These are phyloP conservation scores for Pseudophaeomoniella oleicola DNA, from an alignment of 2,329 filamentous ascomycete species.

Conservation along the genomic window DNA sequence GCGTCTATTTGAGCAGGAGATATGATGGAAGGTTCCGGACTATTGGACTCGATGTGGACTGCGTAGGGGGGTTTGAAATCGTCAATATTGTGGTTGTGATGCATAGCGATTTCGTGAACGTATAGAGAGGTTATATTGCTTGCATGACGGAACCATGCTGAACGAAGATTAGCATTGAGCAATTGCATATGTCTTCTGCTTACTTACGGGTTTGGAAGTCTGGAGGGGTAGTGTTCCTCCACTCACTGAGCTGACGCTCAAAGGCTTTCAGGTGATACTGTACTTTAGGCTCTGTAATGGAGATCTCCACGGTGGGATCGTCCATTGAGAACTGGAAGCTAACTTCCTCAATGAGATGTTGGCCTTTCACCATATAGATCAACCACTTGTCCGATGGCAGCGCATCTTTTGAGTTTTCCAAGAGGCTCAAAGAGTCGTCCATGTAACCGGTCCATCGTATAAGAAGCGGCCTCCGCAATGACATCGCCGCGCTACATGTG, in stretches of 20 bases:
- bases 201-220: slow-evolving; percentile 42
- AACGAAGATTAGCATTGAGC: not conserved
- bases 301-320: slow-evolving; percentile 38
- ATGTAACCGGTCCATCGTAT: slow-evolving; percentile 49
- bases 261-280: slow-evolving; percentile 52
- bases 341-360: slow-evolving; percentile 54
- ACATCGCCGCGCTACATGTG: slow-evolving; percentile 36
- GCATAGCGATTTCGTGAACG: slow-evolving; percentile 62
- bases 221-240: slow-evolving; percentile 37
- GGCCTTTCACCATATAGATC: slow-evolving; percentile 43
- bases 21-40: slow-evolving; percentile 17
- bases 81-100: slow-evolving; percentile 44
- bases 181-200: slow-evolving; percentile 3
- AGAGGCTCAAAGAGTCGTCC: slow-evolving; percentile 44
- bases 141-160: slow-evolving; percentile 38
- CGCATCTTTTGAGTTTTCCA: slow-evolving; percentile 41
- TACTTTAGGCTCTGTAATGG: slow-evolving; percentile 47
- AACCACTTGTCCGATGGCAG: slow-evolving; percentile 41
- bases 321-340: slow-evolving; percentile 53
- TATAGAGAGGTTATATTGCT: slow-evolving; percentile 55
- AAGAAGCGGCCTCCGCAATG: slow-evolving; percentile 42
- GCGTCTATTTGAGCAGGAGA: slow-evolving; percentile 51
- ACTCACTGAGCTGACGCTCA: slow-evolving; percentile 49
- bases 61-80: slow-evolving; percentile 32
- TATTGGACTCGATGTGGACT: slow-evolving; percentile 22